Evolutionary conservation across 192 early-diverging fungal species (phyloP).

Genomic region (Geranomyces variabilis): DNA sequence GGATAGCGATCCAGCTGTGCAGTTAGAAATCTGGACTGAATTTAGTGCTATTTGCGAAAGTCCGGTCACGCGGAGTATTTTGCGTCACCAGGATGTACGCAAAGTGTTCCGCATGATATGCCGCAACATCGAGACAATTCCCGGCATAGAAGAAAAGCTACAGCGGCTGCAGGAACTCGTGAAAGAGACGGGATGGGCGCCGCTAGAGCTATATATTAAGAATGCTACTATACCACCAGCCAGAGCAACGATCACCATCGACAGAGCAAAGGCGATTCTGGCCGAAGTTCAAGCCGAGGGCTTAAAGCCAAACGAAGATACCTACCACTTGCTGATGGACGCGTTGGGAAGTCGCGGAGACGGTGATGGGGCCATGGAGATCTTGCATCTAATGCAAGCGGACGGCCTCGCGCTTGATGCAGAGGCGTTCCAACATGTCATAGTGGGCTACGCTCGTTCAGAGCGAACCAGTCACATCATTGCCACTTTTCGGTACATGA

Average conservation of each 20-base stretch:
- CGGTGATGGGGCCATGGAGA: conserved; percentile 14
- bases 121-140: not conserved
- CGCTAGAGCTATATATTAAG: conserved; percentile 16
- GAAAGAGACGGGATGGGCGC: conserved; percentile 4
- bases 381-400: not conserved
- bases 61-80: not conserved
- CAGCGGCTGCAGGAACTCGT: conserved; percentile 1
- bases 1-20: not conserved
- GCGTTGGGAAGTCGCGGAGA: conserved; percentile 14
- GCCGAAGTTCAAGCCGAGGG: conserved; percentile 1
- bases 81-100: not conserved
- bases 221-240: conserved; percentile 14
- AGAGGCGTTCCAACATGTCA: conserved; percentile 4
- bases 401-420: conserved; percentile 11
- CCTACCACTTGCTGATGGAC: conserved; percentile 20
- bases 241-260: not conserved
- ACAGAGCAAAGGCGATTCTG: not conserved
- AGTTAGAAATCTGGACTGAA: not conserved
- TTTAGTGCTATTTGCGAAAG: conserved; percentile 6
- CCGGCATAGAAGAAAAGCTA: conserved; percentile 15
- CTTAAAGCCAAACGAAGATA: conserved; percentile 9
- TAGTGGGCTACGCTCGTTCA: conserved; percentile 21
- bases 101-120: conserved; percentile 7
- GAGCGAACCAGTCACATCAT: not conserved
- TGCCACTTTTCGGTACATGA: conserved; percentile 14